phyloP scores from a whole-genome alignment of 2,329 filamentous ascomycete species.

The Graphium sp. region DNA sequence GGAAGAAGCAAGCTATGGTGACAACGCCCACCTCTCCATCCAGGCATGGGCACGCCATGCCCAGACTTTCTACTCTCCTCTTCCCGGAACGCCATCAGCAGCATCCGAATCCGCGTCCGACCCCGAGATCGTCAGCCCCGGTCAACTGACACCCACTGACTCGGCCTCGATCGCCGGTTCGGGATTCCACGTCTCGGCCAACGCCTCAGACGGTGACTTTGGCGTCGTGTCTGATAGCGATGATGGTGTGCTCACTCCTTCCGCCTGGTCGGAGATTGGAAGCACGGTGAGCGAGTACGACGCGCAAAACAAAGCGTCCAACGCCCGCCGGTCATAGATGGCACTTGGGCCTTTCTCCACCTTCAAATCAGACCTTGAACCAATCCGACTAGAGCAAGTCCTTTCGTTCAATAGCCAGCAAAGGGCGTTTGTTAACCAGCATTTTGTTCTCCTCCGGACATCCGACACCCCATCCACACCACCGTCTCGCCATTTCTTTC shows the following conservation, averaged over 20 bases:
- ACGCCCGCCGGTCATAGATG: no score
- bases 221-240: slow-evolving; percentile 43
- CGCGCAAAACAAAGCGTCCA: slow-evolving; percentile 12
- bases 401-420: no score
- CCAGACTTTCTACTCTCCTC: slow-evolving; percentile 41
- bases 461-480: no score
- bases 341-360: no score
- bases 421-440: no score
- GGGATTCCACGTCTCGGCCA: slow-evolving; percentile 25
- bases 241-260: slow-evolving; percentile 37
- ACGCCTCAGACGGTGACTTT: slow-evolving; percentile 30
- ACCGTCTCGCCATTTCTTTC: no score
- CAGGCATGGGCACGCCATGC: slow-evolving; percentile 45
- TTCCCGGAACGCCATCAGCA: slow-evolving; percentile 30
- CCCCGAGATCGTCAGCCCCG: slow-evolving; percentile 31
- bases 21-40: slow-evolving; percentile 40
- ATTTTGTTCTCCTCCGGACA: no score
- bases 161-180: slow-evolving; percentile 1
- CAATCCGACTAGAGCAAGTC: no score
- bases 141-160: slow-evolving; percentile 32
- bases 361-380: no score
- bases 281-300: slow-evolving; percentile 44
- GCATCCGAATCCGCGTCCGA: slow-evolving; percentile 26
- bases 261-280: slow-evolving; percentile 49
- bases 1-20: no score